Evolutionary conservation across 2,329 filamentous ascomycete species (phyloP), one percentile per base, ranked within the genome.

Genomic region (Lachnellula suecica): DNA sequence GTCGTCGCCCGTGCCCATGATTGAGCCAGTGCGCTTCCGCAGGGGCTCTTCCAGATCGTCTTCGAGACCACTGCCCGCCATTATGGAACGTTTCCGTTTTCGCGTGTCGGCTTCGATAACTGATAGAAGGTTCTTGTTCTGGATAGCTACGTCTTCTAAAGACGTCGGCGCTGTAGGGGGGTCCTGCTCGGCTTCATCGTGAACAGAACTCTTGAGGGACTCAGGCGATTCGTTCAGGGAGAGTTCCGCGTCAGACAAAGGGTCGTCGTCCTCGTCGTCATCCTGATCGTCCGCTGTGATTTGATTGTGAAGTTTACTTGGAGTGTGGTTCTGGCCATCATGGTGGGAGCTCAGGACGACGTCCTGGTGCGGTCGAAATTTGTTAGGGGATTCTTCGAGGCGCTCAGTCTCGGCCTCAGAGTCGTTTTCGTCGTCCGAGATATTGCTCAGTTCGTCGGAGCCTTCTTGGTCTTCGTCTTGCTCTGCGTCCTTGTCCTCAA

Each of bases 331-430:
- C 40, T 76, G 74, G 50, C 73, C 79, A 53, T 78, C 76, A 50
- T 78, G 77, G 66, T 78, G 81, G 58, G 76, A 74, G 61, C 76
- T 76, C 49, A 86, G 70, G 40, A 85, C 76, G 9, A 87, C 81
- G 62, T 86, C 81, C 63, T 79, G 78, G 62, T 82, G 79, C 43
- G 64, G 65, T 59, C 84, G 78, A 65, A 79, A 72, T 64, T 78
- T 88, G 57, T 84, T 83, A 17, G 92, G 91, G n/a, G 91, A 96
- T 66, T 89, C 85, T 66, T 94, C 94, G 54, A 99, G 79, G 53
- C 94, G 86, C 72, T 97, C 92, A 2, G 93, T 97, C 72, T 97
- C 93, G 29, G 93, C 93, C 71, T 97, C 93, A 3, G 92, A 87
- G 63, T 88, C 85, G 50, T 80, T 79, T 47, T 85, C 82, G 27